Percentiles rank a stretch among this genome's conserved stretches.
These are phyloP conservation scores for Xanthoconium purpureum DNA, from an alignment of 768 basidiomycete genomes.

Conservation along the genomic window DNA sequence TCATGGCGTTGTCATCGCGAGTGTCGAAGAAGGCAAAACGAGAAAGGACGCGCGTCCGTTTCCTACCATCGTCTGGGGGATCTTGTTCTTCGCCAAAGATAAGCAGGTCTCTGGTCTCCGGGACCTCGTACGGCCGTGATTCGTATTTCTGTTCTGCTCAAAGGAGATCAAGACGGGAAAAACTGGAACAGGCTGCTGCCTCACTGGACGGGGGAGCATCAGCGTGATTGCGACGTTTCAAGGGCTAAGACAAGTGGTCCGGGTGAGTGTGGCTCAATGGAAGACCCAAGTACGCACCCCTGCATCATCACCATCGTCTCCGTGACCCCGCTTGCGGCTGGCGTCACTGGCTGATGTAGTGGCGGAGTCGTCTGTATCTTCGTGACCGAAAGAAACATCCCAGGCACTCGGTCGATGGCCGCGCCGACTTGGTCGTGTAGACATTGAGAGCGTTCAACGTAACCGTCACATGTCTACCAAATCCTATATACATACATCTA, in stretches of 20 bases:
- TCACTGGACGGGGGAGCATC: conserved; percentile 13
- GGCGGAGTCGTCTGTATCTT: conserved; percentile 29
- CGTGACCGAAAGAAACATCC: conserved; percentile 51
- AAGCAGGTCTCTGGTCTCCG: conserved; percentile 36
- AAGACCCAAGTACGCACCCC: conserved; percentile 13
- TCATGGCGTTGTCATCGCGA: conserved; percentile 40
- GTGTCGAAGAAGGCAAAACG: conserved; percentile 64
- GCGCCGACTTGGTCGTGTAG: conserved; percentile 16
- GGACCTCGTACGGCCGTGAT: conserved; percentile 29
- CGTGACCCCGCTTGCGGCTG: conserved; percentile 27
- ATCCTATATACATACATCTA: conserved; percentile 8
- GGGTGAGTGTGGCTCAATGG: background rate
- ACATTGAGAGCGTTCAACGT: background rate
- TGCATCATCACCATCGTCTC: conserved; percentile 5
- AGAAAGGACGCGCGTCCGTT: conserved; percentile 56
- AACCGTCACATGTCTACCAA: too few species aligned
- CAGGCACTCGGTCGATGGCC: conserved; percentile 49
- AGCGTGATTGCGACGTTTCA: conserved; percentile 31
- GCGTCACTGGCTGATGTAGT: conserved; percentile 20
- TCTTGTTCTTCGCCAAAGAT: conserved; percentile 43
- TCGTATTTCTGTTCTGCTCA: conserved; percentile 40
- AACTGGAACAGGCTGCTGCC: background rate
- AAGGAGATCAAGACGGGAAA: background rate
- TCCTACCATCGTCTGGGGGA: conserved; percentile 35
- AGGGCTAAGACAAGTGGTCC: conserved; percentile 7